These are phyloP conservation scores for Notholithocarpus densiflorus DNA, from an alignment of 306 rosid species.

Conservation along the genomic window DNA sequence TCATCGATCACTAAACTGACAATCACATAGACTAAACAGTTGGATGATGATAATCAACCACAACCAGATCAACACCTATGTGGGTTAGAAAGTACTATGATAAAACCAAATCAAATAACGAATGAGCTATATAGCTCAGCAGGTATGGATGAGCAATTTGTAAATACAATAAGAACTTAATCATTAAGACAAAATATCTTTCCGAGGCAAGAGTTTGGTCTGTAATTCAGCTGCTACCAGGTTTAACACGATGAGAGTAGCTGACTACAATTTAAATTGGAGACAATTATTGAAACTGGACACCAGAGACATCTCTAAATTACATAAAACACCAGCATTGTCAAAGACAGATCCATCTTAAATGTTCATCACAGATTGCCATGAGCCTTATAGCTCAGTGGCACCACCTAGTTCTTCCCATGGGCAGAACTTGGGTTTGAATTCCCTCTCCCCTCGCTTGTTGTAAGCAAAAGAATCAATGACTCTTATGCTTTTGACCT, in stretches of 20 bases:
- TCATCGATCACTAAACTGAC: neutral
- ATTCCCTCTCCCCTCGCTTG: no score
- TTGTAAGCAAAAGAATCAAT: no score
- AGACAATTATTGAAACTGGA: neutral
- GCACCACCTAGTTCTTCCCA: no score
- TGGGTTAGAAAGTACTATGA: neutral
- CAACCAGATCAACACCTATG: neutral
- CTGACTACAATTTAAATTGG: neutral
- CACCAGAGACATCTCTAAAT: neutral
- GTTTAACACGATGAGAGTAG: neutral
- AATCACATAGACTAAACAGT: neutral
- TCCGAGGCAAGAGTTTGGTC: neutral
- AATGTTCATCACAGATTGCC: no score
- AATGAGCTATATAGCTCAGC: neutral
- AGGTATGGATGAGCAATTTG: neutral
- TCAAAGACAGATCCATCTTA: neutral
- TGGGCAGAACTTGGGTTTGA: no score
- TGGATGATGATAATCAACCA: neutral
- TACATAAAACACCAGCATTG: neutral
- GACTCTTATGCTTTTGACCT: no score
- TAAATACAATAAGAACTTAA: neutral
- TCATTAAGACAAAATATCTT: neutral
- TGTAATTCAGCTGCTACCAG: neutral
- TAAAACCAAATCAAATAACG: neutral
- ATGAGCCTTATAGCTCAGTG: no score